Evolutionary conservation across 1,284 basidiomycete species (phyloP).

Genomic region (Cystobasidium slooffiae): DNA sequence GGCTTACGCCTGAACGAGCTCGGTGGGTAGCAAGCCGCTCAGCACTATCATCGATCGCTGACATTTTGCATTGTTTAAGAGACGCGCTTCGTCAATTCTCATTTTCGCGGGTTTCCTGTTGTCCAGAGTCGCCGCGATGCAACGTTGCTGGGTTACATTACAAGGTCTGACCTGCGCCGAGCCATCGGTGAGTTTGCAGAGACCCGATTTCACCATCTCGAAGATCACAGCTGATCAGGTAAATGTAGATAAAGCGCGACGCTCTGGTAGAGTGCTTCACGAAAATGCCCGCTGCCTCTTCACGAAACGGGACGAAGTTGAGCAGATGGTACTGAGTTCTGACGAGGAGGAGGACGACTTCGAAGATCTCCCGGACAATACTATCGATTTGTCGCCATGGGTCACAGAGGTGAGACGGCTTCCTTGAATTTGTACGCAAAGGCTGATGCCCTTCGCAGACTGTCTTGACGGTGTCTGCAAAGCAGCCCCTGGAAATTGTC

Average conservation of each 20-base stretch:
- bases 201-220: slow-evolving; percentile 2
- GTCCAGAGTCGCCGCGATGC: slow-evolving; percentile 63
- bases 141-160: slow-evolving; percentile 84
- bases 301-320: slow-evolving; percentile 32
- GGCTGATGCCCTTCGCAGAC: slow-evolving; percentile 64
- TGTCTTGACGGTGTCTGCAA: slow-evolving; percentile 88
- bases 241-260: slow-evolving; percentile 69
- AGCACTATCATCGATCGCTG: background rate
- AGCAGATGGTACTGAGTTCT: slow-evolving; percentile 38
- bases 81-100: slow-evolving; percentile 68
- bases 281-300: slow-evolving; percentile 75
- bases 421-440: background rate
- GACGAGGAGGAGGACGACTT: slow-evolving; percentile 47
- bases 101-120: slow-evolving; percentile 90
- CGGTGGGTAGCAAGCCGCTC: slow-evolving; percentile 62
- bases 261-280: slow-evolving; percentile 64
- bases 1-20: slow-evolving; percentile 79
- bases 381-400: slow-evolving; percentile 82
- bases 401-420: slow-evolving; percentile 75
- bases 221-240: background rate
- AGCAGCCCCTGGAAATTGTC: slow-evolving; percentile 90
- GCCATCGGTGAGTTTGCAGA: slow-evolving; percentile 69
- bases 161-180: slow-evolving; percentile 79
- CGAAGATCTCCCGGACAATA: slow-evolving; percentile 52
- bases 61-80: slow-evolving; percentile 60